Evolutionary conservation across 768 basidiomycete genomes (phyloP).

Genomic region (Tulasnella sp.): DNA sequence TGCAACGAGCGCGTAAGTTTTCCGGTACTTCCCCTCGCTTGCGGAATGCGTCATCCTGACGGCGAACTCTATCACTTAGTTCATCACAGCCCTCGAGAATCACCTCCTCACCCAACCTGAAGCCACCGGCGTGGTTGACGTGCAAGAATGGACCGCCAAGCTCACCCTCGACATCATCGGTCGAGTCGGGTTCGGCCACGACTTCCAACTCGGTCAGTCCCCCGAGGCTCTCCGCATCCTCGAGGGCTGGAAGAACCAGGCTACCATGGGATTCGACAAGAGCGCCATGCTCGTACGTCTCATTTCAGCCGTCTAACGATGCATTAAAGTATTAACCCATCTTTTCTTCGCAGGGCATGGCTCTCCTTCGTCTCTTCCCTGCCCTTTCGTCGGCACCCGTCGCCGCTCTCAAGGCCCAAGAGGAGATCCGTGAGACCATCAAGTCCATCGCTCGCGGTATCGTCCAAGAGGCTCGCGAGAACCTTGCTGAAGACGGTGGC

Average conservation of each 20-base stretch:
- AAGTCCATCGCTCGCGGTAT: neutral
- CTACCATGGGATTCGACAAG: neutral
- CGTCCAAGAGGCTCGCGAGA: neutral
- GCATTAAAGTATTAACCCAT: neutral
- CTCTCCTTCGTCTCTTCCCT: conserved; percentile 11
- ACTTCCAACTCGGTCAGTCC: conserved; percentile 3
- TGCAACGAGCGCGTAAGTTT: conserved; percentile 9
- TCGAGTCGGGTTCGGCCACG: conserved; percentile 13
- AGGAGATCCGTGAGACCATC: conserved; percentile 1
- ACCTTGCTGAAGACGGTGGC: neutral
- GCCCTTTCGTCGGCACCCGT: conserved; percentile 2
- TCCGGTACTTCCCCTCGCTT: neutral
- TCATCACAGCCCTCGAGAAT: conserved; percentile 7
- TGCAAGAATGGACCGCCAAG: conserved; percentile 14
- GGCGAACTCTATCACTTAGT: neutral
- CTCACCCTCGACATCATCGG: conserved; percentile 13
- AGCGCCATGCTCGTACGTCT: conserved; percentile 8
- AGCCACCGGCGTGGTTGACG: neutral
- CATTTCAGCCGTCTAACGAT: neutral
- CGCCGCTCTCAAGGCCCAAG: conserved; percentile 2
- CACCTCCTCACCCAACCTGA: neutral
- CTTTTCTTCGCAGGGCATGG: neutral
- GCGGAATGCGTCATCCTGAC: neutral
- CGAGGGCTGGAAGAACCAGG: conserved; percentile 10
- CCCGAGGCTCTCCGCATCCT: conserved; percentile 10